Conservation (phyloP, 2,329 filamentous ascomycete genomes). For the Lachnellula hyalina region DNA sequence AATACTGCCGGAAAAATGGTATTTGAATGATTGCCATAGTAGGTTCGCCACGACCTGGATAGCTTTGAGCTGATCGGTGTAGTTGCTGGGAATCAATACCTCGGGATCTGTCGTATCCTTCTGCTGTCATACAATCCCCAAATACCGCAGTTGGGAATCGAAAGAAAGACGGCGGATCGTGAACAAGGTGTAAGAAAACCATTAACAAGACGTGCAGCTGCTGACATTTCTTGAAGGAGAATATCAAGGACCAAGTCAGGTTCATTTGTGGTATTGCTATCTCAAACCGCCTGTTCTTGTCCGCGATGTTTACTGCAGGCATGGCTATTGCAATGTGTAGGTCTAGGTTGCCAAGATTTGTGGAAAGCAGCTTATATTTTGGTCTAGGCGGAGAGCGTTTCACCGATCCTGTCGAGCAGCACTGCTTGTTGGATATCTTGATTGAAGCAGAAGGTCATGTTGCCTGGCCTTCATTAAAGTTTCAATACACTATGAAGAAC, state of each 20-base stretch:
- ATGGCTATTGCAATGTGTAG: slow-evolving; percentile 29
- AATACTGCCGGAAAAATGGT: slow-evolving; percentile 54
- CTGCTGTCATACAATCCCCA: slow-evolving; percentile 35
- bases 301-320: slow-evolving; percentile 29
- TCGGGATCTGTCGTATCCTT: slow-evolving; percentile 35
- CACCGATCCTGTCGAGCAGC: slow-evolving; percentile 39
- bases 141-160: slow-evolving; percentile 10
- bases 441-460: slow-evolving; percentile 42
- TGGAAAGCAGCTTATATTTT: background rate
- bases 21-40: slow-evolving; percentile 51
- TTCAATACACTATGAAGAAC: slow-evolving; percentile 39
- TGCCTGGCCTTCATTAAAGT: slow-evolving; percentile 42
- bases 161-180: slow-evolving; percentile 1
- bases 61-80: slow-evolving; percentile 1
- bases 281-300: slow-evolving; percentile 8
- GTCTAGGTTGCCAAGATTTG: background rate
- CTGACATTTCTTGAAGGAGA: background rate
- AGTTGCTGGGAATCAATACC: slow-evolving; percentile 36
- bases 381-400: slow-evolving; percentile 38
- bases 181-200: slow-evolving; percentile 4
- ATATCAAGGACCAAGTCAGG: slow-evolving; percentile 8
- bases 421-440: slow-evolving; percentile 42
- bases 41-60: slow-evolving; percentile 12
- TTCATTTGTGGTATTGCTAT: slow-evolving; percentile 11
- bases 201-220: background rate